Base-by-base conservation (phyloP, 768 basidiomycete species). In the Clavaria fumosa region DNA sequence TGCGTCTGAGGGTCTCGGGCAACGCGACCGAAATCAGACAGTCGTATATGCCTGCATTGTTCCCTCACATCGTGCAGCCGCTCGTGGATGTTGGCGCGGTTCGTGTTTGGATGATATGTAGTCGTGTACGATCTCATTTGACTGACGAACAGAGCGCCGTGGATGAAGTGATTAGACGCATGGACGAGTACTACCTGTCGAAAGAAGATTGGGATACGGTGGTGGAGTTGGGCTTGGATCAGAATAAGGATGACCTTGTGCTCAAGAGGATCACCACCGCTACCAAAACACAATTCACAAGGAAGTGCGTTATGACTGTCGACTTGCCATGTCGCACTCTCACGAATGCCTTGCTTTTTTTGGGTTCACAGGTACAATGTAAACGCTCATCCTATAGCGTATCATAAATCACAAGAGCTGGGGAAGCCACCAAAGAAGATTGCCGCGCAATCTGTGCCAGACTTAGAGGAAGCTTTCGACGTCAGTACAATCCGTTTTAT, bases 141-240 rank as follows among this genome's bases (percentile, higher is more conserved):
- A 20, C 23, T 11, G 23, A 23, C 46, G 5, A 18, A 7, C 52
- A 90, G 86, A 72, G 70, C 44, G 80, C 73, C 1, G 70, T 96
- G 4, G 77, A 81, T 1, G 75, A 80, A 6, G 74, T 90, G 23
- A 95, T 99, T 40, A 66, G 72, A 18, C 61, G 62, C 4, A 93
- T 99, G 90, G 95, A 97, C 53, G 79, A 82, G 33, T 99, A 99
- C 53, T 96, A 75, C 56, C 57, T 99, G 22, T 77, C 78, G 3
- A 84, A 81, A 45, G 95, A 97, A 20, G 93, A 97, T 50, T 97
- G 91, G 93, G 95, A 99, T 49, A 78, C 88, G 7, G 66, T 97
- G 37, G 72, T 97, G 37, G 93, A 97, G 53, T 69, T 99, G 6
- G 95, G 93, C 1, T 70, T 99, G 5, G 95, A 75, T 40, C 67